Percentiles rank a stretch among this genome's conserved stretches.
These are phyloP conservation scores for Hypholoma fasciculare DNA, from an alignment of 768 basidiomycete species.

Conservation along the genomic window DNA sequence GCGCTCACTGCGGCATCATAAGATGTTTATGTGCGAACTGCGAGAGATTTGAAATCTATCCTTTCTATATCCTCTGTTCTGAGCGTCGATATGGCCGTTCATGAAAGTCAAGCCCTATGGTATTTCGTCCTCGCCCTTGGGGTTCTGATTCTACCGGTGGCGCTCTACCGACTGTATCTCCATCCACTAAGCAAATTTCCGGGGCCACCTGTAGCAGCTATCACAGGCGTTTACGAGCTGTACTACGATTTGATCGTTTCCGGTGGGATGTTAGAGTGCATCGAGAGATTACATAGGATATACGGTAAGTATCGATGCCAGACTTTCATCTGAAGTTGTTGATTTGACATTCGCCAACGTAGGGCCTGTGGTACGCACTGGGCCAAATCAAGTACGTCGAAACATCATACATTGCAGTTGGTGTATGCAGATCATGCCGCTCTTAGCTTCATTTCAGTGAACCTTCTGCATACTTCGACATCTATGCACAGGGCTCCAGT, in stretches of 20 bases:
- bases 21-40: no score
- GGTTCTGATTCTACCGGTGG: slow-evolving; percentile 3
- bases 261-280: slow-evolving; percentile 30
- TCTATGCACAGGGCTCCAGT: slow-evolving; percentile 33
- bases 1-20: no score
- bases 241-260: slow-evolving; percentile 35
- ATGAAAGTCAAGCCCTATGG: not conserved
- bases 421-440: not conserved
- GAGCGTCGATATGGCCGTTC: no score
- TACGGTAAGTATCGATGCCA: slow-evolving; percentile 26
- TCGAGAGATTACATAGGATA: slow-evolving; percentile 28
- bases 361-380: slow-evolving; percentile 41
- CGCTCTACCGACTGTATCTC: slow-evolving; percentile 26
- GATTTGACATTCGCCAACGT: not conserved
- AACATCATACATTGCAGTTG: not conserved
- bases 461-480: slow-evolving; percentile 30
- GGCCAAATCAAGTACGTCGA: slow-evolving; percentile 35
- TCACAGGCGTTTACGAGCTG: slow-evolving; percentile 30
- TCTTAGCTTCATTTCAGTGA: slow-evolving; percentile 39
- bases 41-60: no score
- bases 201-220: slow-evolving; percentile 33
- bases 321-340: not conserved
- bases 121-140: slow-evolving; percentile 8
- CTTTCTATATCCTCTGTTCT: no score
- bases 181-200: slow-evolving; percentile 35